Conservation (phyloP, 495 filamentous ascomycete species). For the Hyaloscypha finlandica region DNA sequence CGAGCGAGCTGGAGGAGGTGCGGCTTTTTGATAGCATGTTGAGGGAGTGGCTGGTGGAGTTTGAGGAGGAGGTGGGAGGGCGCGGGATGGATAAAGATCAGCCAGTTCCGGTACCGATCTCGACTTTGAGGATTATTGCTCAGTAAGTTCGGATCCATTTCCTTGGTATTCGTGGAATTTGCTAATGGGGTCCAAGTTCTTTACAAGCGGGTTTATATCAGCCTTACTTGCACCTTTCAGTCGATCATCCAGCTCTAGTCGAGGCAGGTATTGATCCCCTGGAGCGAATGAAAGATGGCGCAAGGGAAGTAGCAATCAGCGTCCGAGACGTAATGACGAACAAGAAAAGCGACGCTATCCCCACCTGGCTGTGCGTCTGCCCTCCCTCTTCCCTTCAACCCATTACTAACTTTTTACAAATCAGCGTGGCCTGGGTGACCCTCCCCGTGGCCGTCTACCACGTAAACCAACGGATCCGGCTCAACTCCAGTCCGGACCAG, state of each 20-base stretch:
- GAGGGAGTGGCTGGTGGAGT: constrained; percentile 10
- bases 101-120: constrained; percentile 10
- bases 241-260: neutral
- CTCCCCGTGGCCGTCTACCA: constrained; percentile 15
- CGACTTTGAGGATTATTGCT: constrained; percentile 14
- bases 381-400: no score
- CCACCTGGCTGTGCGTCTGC: constrained; percentile 8
- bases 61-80: constrained; percentile 4
- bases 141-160: constrained; percentile 11
- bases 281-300: constrained; percentile 20
- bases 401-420: no score
- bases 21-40: constrained; percentile 2
- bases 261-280: constrained; percentile 11
- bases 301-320: constrained; percentile 12
- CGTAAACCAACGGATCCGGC: constrained; percentile 10
- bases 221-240: constrained; percentile 20
- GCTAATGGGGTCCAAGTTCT: constrained; percentile 7
- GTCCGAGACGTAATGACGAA: constrained; percentile 15
- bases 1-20: constrained; percentile 13
- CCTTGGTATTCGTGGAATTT: neutral
- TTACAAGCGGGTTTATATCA: constrained; percentile 18
- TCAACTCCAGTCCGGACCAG: constrained; percentile 16
- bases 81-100: neutral
- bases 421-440: constrained; percentile 14
- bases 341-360: constrained; percentile 21